These are phyloP conservation scores for Penicillium silybi DNA, from an alignment of 495 filamentous ascomycete species.

Conservation along the genomic window DNA sequence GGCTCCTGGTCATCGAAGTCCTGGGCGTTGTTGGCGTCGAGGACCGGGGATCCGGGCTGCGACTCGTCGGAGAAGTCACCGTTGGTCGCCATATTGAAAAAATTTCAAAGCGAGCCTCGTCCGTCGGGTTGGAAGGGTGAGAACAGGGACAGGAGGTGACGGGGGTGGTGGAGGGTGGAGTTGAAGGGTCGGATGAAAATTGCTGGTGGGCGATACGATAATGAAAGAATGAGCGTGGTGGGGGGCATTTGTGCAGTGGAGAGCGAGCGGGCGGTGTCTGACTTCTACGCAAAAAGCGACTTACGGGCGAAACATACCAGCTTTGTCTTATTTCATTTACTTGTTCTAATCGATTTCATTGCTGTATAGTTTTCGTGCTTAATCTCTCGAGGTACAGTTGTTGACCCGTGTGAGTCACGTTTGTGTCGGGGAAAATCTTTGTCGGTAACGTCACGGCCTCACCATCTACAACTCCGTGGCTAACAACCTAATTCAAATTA, in stretches of 20 bases:
- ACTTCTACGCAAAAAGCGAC: slow-evolving; percentile 1
- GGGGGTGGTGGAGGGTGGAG: slow-evolving; percentile 20
- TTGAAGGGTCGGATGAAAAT: slow-evolving; percentile 35
- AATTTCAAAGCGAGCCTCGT: slow-evolving; percentile 8
- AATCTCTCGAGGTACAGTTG: no score
- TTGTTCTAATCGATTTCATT: no score
- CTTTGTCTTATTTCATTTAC: not conserved
- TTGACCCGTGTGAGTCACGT: not conserved
- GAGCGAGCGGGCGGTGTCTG: slow-evolving; percentile 38
- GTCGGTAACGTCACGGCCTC: not conserved
- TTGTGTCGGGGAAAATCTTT: not conserved
- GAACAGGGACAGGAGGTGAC: slow-evolving; percentile 6
- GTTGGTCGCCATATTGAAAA: slow-evolving; percentile 59
- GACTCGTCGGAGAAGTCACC: slow-evolving; percentile 60
- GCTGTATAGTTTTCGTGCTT: no score
- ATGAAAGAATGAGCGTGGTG: slow-evolving; percentile 30
- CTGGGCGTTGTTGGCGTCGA: slow-evolving; percentile 50
- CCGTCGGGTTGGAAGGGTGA: not conserved
- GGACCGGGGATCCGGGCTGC: slow-evolving; percentile 55
- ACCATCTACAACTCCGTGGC: not conserved
- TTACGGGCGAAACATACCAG: not conserved
- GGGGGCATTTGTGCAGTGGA: slow-evolving; percentile 47
- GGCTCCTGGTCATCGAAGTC: slow-evolving; percentile 51
- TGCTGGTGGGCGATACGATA: slow-evolving; percentile 45
- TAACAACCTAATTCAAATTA: no score